A percentile compares a stretch with the other conserved stretches of the same genome.
Evolutionary conservation across 2,329 filamentous ascomycete species (phyloP).

Genomic region (Dothistroma pini): DNA sequence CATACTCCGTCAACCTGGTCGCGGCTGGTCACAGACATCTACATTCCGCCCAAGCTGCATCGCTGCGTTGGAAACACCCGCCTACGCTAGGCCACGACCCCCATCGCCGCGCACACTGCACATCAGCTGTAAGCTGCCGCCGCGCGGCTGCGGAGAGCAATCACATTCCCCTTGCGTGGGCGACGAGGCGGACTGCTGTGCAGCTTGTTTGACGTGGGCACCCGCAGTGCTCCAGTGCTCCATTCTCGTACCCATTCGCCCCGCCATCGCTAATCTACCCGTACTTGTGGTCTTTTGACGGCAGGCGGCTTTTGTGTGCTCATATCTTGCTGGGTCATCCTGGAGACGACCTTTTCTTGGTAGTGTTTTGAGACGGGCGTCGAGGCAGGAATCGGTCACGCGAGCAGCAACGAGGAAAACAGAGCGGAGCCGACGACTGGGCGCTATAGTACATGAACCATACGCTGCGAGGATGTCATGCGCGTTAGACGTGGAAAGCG

Average conservation of each 20-base stretch:
- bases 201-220: conserved; percentile 7
- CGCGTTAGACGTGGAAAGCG: conserved; percentile 28
- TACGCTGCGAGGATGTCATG: conserved; percentile 30
- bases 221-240: conserved; percentile 11
- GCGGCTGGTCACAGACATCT: not conserved
- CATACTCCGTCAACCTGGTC: conserved; percentile 4
- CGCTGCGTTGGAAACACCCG: not conserved
- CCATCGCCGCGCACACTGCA: not conserved
- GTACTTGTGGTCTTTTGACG: conserved; percentile 14
- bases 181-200: conserved; percentile 7
- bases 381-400: conserved; percentile 11
- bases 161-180: conserved; percentile 8
- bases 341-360: conserved; percentile 5
- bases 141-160: not conserved
- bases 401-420: conserved; percentile 8
- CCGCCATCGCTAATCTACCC: conserved; percentile 22
- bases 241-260: conserved; percentile 7
- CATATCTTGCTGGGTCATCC: conserved; percentile 7
- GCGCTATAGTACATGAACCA: conserved; percentile 16
- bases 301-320: conserved; percentile 19
- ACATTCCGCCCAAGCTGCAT: conserved; percentile 1
- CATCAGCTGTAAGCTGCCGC: not conserved
- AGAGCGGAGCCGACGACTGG: conserved; percentile 4
- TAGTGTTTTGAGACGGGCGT: not conserved
- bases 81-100: not conserved